phyloP scores from a whole-genome alignment of 345 rosid genomes.

The Camelina sativa region DNA sequence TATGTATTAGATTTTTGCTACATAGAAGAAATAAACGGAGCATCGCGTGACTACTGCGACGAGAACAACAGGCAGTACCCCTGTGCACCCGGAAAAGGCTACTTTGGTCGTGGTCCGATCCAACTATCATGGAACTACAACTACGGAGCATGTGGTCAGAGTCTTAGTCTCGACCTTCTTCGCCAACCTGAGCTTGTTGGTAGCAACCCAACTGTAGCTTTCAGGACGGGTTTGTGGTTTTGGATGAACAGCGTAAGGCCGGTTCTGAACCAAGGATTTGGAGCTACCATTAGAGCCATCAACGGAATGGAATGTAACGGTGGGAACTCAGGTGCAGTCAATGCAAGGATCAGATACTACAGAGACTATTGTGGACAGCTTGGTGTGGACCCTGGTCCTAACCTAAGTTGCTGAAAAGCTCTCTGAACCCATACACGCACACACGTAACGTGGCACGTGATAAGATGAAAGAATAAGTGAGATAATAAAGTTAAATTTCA shows the following conservation, averaged over 20 bases:
- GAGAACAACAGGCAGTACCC: constrained; percentile 51
- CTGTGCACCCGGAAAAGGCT: constrained; percentile 54
- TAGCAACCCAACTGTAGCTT: constrained; percentile 47
- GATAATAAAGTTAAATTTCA: constrained; percentile 24
- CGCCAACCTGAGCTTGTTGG: constrained; percentile 53
- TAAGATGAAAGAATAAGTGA: constrained; percentile 23
- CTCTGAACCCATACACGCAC: neutral
- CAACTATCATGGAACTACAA: constrained; percentile 64
- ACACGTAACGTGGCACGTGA: constrained; percentile 15
- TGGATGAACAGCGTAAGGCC: constrained; percentile 60
- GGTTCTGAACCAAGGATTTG: constrained; percentile 54
- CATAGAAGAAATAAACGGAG: constrained; percentile 63
- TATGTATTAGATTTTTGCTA: constrained; percentile 60
- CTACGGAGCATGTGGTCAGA: constrained; percentile 55
- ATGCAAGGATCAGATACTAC: constrained; percentile 46
- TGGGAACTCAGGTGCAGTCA: constrained; percentile 41
- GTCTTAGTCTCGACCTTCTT: constrained; percentile 46
- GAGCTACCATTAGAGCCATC: constrained; percentile 56
- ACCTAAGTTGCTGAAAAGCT: constrained; percentile 44
- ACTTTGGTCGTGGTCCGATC: constrained; percentile 66
- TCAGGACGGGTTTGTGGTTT: constrained; percentile 59
- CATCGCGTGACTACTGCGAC: constrained; percentile 58
- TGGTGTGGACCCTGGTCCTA: constrained; percentile 48
- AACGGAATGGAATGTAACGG: constrained; percentile 59
- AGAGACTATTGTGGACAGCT: constrained; percentile 52